phyloP scores from a whole-genome alignment of 352 stramenopile species.

The Pythium rhizo-oryzae region DNA sequence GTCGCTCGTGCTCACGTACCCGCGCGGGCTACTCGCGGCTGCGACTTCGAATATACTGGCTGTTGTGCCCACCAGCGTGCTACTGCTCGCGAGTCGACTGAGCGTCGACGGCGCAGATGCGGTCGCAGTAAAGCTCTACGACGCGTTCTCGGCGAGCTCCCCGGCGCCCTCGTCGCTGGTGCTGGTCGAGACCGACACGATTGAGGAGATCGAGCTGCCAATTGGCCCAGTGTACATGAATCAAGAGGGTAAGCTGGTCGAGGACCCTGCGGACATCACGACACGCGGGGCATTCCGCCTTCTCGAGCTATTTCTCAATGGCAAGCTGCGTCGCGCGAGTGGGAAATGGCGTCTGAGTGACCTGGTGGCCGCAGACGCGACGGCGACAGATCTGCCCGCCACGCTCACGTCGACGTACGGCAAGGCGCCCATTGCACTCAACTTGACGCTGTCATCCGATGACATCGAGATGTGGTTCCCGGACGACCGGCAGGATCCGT shows the following conservation, averaged over 20 bases:
- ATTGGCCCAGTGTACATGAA: background rate
- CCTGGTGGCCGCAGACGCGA: background rate
- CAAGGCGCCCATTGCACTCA: background rate
- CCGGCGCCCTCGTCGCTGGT: background rate
- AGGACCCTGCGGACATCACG: no score
- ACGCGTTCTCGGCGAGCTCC: background rate
- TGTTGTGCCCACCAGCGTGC: background rate
- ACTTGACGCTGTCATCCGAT: background rate
- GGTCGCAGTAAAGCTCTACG: background rate
- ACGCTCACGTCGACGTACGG: background rate
- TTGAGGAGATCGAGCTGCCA: background rate
- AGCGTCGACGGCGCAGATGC: background rate
- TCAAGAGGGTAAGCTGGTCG: no score
- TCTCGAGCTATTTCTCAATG: background rate
- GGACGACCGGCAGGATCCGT: background rate
- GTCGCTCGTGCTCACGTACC: background rate
- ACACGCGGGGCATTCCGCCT: background rate
- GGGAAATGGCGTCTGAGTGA: background rate
- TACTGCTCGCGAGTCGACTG: background rate
- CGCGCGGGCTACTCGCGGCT: background rate
- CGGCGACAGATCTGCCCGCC: background rate
- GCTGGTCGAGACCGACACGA: constrained; percentile 1
- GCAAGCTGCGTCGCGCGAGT: background rate
- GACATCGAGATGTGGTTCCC: background rate
- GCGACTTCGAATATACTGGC: background rate